Conservation (phyloP, 169 alveolate species). For the Plasmodium cynomolgi region DNA sequence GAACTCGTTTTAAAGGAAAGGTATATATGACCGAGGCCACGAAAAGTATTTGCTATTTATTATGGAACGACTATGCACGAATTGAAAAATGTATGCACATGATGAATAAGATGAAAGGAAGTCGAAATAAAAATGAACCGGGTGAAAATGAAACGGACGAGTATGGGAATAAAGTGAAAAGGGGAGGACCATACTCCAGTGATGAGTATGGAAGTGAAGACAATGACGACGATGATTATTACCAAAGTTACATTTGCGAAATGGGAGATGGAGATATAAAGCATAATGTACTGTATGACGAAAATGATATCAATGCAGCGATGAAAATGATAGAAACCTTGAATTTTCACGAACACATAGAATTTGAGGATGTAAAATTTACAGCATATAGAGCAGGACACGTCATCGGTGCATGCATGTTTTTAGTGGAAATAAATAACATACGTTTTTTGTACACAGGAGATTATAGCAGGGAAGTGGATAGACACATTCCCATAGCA, state of each 20-base stretch:
- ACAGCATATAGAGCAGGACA: constrained; percentile 99
- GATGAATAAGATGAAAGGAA: constrained; percentile 56
- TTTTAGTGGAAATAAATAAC: constrained; percentile 97
- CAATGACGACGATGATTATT: constrained; percentile 18
- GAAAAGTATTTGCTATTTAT: constrained; percentile 94
- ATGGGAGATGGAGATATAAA: constrained; percentile 15
- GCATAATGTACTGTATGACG: constrained; percentile 89
- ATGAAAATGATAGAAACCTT: constrained; percentile 91
- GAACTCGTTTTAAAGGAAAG: constrained; percentile 94
- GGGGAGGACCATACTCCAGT: constrained; percentile 16
- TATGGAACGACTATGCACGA: constrained; percentile 95
- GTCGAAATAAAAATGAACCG: constrained; percentile 1
- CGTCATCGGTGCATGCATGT: constrained; percentile 99
- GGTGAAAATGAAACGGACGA: constrained; percentile 15
- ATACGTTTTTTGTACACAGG: constrained; percentile 98
- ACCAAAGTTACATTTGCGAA: not conserved
- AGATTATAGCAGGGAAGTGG: constrained; percentile 97
- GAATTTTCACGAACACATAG: constrained; percentile 95
- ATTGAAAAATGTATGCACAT: constrained; percentile 79
- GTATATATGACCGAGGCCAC: constrained; percentile 97
- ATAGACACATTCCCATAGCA: constrained; percentile 96
- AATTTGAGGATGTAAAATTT: constrained; percentile 92
- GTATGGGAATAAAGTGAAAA: not conserved
- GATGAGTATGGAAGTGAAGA: constrained; percentile 13
- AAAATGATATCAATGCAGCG: constrained; percentile 93